Conservation (phyloP, 257 asterid species). For the Echites panduratus region DNA sequence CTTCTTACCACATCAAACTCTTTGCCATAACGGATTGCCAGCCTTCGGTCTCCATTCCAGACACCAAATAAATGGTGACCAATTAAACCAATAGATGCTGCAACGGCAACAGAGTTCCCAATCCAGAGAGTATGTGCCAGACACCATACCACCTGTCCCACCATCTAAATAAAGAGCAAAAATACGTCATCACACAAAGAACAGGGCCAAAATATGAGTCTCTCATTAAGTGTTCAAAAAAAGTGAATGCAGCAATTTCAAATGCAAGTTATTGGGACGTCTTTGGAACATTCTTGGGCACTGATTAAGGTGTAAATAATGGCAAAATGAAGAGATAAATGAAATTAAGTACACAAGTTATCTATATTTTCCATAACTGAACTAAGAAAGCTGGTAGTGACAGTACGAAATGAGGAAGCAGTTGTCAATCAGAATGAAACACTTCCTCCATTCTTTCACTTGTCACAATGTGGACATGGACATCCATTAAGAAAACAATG, state of each 20-base stretch:
- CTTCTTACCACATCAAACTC: slow-evolving; percentile 69
- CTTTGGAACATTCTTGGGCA: background rate
- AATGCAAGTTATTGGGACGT: too few relatives aligned
- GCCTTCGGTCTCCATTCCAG: slow-evolving; percentile 94
- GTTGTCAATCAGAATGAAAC: background rate
- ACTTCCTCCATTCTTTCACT: background rate
- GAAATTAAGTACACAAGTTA: background rate
- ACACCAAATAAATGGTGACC: slow-evolving; percentile 93
- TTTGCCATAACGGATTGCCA: slow-evolving; percentile 71
- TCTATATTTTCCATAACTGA: background rate
- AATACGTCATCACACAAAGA: background rate
- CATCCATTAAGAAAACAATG: background rate
- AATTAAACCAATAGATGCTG: slow-evolving; percentile 85
- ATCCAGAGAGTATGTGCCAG: slow-evolving; percentile 92
- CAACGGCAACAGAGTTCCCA: slow-evolving; percentile 81
- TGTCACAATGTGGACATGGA: background rate
- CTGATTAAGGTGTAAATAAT: background rate
- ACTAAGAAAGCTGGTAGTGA: background rate
- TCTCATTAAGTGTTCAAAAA: background rate
- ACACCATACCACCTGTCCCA: slow-evolving; percentile 96
- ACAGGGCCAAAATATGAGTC: background rate
- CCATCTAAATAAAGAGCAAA: slow-evolving; percentile 47
- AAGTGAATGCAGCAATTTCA: background rate
- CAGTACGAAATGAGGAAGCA: background rate
- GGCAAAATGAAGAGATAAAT: background rate